Base-by-base conservation (phyloP, 2,329 filamentous ascomycete species). In the Aspergillus oerlinghausenensis region DNA sequence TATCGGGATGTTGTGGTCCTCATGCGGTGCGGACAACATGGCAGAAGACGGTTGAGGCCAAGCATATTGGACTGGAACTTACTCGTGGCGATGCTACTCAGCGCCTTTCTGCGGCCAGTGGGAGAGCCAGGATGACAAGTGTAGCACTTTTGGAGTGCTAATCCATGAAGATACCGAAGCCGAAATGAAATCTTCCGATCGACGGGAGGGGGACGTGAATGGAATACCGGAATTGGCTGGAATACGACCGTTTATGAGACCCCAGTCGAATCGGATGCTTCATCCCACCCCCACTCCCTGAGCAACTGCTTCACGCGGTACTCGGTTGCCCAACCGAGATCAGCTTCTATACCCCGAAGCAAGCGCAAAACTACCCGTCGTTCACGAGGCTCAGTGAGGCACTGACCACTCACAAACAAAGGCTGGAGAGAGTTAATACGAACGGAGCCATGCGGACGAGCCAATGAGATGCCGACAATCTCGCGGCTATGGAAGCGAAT, bases 321-420 rank as follows among this genome's bases (percentile, higher is more conserved):
- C 63, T 84, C 78, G 50, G 85, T 87, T 2, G 83, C 82, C 80
- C 84, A 87, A 2, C 85, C 86, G 35, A 86, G 77, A 63, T 88
- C 85, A n/a, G 70, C 73, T 68, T 88, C 84, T 28, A 88, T 81
- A 10, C 79, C 82, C 26, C 78, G 74, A 21, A 88, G 70, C 40
- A 88, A 67, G 11, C 79, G 75, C 40, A 88, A 63, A 9, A 87
- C 78, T 1, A 82, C 75, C 38, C 78, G 71, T 17, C 84, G 80
- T 69, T 86, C 84, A 10, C 72, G 73, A 28, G 74, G 69, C 54
- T 83, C 78, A 8, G 77, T 81, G 32, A 87, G 73, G 65, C 84
- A 85, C 65, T 85, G 81, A 0, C 84, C 84, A 25, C 83, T 84
- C 19, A 85, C 82, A 68, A 84, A 87, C 9, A 88, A 70, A 7